Evolutionary conservation across 192 early-diverging fungal species (phyloP), one percentile per base, ranked within the genome.

Genomic region (Linnemannia hyalina): DNA sequence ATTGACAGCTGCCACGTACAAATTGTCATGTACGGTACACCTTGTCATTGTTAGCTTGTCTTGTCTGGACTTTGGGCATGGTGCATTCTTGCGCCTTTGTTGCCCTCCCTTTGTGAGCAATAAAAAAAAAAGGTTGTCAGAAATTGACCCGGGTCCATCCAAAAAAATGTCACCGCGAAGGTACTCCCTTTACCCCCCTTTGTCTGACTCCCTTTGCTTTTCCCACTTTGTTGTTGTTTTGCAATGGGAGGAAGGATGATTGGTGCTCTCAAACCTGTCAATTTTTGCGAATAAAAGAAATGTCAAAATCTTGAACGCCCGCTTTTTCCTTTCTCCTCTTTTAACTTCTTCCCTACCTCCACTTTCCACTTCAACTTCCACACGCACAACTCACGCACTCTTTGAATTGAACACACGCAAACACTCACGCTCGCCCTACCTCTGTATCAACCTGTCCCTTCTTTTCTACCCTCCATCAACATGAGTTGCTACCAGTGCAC

Each of bases 91-190:
- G 26, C 49, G 49, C 49, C 18, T 52, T 52, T 52, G 18, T 49
- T 44, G 6, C 44, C 11, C 1, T 16, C 49, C 49, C 49, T 20
- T 52, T 52, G 26, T 11, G 60, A 32, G 26, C 26, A 7, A 9
- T 9, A 23, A 60, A 72, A 79, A 75, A 75, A 82, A 75, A 70
- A 72, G 65, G 68, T 35, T 74, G 78, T 80, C 78, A 84, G 69
- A 78, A 70, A 44, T 38, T 85, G 83, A 80, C 83, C 68, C 83
- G 83, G 83, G 78, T 49, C 76, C 78, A 10, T n/a, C 22, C 44
- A n/a, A 54, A 26, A 32, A 57, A 26, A 75, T 78, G 83, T 86
- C 84, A 86, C 84, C 75, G n/a, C 57, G 47, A 77, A 65, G 84
- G 84, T 86, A 86, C 84, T 73, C 84, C 7, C 10, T 46, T 47